Percentiles rank a stretch among this genome's conserved stretches.
Evolutionary conservation across 306 rosid species (phyloP).

Genomic region (Prinsepia uniflora): DNA sequence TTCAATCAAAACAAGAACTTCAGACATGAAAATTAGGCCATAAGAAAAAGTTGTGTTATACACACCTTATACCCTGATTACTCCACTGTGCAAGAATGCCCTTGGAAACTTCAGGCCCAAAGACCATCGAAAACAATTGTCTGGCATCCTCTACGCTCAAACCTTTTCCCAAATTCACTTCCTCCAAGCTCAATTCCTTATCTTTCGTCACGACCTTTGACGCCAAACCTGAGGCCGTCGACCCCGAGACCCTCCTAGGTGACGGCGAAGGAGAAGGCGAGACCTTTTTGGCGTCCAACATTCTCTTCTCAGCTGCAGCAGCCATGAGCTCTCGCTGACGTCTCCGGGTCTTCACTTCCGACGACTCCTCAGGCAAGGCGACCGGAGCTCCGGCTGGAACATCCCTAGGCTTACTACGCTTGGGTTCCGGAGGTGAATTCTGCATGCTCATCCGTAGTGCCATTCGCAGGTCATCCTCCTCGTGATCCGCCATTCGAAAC

Average conservation of each 20-base stretch:
- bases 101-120: slow-evolving; percentile 73
- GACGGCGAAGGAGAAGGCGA: slow-evolving; percentile 12
- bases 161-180: slow-evolving; percentile 51
- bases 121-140: slow-evolving; percentile 72
- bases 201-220: slow-evolving; percentile 37
- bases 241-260: slow-evolving; percentile 10
- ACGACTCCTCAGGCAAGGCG: slow-evolving; percentile 49
- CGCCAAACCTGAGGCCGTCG: slow-evolving; percentile 16
- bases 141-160: slow-evolving; percentile 57
- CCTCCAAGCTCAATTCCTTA: slow-evolving; percentile 30
- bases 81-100: slow-evolving; percentile 89
- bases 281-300: slow-evolving; percentile 33
- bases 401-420: slow-evolving; percentile 83
- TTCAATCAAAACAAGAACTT: background rate
- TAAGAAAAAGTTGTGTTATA: background rate
- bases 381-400: slow-evolving; percentile 38
- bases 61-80: slow-evolving; percentile 93
- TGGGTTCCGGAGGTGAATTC: slow-evolving; percentile 69
- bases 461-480: slow-evolving; percentile 78
- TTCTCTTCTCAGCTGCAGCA: slow-evolving; percentile 91
- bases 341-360: slow-evolving; percentile 58
- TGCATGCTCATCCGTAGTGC: slow-evolving; percentile 96
- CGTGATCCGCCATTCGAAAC: slow-evolving; percentile 79
- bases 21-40: background rate
- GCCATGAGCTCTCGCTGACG: slow-evolving; percentile 89